Conservation (phyloP, 176 grass and related monocot genomes). For the Avena sativa region DNA sequence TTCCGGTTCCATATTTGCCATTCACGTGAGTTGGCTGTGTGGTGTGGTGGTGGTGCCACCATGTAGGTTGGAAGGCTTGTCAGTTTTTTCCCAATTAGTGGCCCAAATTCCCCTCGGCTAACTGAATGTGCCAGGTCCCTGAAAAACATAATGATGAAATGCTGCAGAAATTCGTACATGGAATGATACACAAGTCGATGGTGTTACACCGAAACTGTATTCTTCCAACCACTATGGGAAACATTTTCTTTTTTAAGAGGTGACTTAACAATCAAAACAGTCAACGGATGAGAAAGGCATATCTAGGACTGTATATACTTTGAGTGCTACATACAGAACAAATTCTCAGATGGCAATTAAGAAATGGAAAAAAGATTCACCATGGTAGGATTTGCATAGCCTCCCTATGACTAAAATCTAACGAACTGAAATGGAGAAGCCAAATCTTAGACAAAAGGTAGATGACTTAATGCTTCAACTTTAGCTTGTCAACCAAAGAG, state of each 20-base stretch:
- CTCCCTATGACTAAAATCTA: background rate
- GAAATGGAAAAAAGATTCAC: background rate
- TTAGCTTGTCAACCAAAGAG: background rate
- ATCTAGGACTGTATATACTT: background rate
- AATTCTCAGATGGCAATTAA: slow-evolving; percentile 7
- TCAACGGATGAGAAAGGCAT: background rate
- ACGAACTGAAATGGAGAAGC: background rate
- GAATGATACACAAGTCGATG: background rate
- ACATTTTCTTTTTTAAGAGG: background rate
- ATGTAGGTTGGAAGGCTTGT: background rate
- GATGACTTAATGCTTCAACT: background rate
- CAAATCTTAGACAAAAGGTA: background rate
- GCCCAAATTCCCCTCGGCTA: background rate
- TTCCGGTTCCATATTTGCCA: background rate
- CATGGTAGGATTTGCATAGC: background rate
- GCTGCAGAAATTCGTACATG: background rate
- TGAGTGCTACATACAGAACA: background rate
- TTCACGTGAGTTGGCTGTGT: background rate
- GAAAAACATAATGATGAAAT: background rate
- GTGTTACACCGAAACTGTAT: background rate
- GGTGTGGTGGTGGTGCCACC: background rate
- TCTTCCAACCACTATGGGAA: background rate
- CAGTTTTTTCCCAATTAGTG: background rate
- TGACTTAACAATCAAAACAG: background rate
- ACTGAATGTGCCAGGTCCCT: background rate